Evolutionary conservation across 192 early-diverging fungal genomes (phyloP).

Genomic region (Nowakowskiella sp.): DNA sequence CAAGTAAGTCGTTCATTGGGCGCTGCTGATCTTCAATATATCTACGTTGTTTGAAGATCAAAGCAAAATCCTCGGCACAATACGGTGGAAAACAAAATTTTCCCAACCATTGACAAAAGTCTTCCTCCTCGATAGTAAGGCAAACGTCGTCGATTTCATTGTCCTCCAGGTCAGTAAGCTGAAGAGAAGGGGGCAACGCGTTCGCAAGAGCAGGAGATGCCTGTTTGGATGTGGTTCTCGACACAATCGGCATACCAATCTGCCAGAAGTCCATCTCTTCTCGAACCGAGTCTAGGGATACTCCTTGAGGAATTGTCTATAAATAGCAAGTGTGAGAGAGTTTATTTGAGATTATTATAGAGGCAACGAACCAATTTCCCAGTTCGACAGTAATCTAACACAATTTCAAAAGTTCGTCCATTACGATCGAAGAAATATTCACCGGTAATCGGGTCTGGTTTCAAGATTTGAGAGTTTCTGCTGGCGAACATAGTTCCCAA

Average conservation of each 20-base stretch:
- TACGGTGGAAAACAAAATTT: too few species aligned
- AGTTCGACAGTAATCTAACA: neutral
- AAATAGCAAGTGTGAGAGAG: neutral
- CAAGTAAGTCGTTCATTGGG: too few species aligned
- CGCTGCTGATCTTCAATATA: too few species aligned
- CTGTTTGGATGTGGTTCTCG: too few species aligned
- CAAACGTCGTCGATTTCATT: too few species aligned
- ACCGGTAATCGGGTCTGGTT: neutral
- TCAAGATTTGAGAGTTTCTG: neutral
- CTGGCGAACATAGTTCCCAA: neutral
- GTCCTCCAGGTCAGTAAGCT: too few species aligned
- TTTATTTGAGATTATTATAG: neutral
- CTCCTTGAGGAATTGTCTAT: neutral
- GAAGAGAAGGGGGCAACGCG: too few species aligned
- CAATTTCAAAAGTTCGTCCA: neutral
- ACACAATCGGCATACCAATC: neutral
- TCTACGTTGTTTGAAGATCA: too few species aligned
- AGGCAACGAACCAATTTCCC: neutral
- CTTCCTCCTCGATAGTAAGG: too few species aligned
- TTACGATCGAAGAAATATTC: conserved; percentile 1
- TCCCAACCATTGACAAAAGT: too few species aligned
- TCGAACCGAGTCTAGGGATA: neutral
- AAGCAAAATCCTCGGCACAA: too few species aligned
- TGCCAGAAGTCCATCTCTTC: neutral
- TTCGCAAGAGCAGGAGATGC: too few species aligned